Base-by-base conservation (phyloP, 116 monocot genomes). In the Phalaenopsis hybrid region DNA sequence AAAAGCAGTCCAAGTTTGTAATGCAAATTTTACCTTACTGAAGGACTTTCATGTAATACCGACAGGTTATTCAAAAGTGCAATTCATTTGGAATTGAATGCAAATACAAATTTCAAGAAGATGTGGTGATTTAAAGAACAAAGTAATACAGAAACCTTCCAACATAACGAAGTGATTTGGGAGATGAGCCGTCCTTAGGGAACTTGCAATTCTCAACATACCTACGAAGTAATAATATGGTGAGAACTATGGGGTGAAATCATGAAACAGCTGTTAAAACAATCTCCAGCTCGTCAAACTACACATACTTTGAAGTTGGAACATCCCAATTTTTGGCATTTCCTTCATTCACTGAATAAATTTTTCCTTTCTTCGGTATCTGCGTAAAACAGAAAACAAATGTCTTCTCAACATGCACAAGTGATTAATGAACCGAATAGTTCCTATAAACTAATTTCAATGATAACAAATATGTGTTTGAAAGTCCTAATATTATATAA, bases 291-390 rank as follows among this genome's bases (percentile, higher is more conserved):
- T 57, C 44, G 16, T 79, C 41, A 41, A 52, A 52, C 61, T 31
- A 8, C 21, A 75, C 91, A 59, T 92, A 99, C 94, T 92, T 93
- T 73, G 92, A 78, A 34, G 95, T 95, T 52, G 99, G 92, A 49
- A 15, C 88, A 83, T 95, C 95, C 95, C 93, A 99, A 74, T 93
- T 99, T 79, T 89, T 94, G 11, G 95, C 95, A 89, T 99, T 99
- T 49, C 99, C 99, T 90, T 99, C 99, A 83, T 99, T 99, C 20
- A 99, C 93, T 33, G 99, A 99, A 82, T 99, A 99, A 79, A 99
- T 94, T 80, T 92, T 95, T 13, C 95, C 99, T 87, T 89, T 95
- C 85, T 86, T 93, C 34, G 99, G 99, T 75, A 99, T 92, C 98
- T 97, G 79, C 58, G 87, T 79, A 50, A 9, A 83, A 69, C 68